Percentiles rank a stretch among this genome's conserved stretches.
Evolutionary conservation across 176 grass and related monocot genomes (phyloP).

Genomic region (Oryza longistaminata): DNA sequence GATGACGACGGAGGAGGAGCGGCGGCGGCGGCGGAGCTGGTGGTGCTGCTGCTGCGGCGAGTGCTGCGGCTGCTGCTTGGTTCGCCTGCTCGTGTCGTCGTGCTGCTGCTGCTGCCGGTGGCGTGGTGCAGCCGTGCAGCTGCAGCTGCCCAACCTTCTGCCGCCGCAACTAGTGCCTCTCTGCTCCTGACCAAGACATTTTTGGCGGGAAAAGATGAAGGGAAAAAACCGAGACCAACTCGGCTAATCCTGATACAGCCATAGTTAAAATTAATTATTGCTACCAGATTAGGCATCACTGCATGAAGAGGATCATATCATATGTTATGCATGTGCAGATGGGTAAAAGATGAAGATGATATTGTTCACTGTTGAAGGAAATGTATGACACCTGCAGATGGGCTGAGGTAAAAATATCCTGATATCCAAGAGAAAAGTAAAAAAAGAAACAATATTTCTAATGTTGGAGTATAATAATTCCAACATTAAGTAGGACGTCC

Average conservation of each 20-base stretch:
- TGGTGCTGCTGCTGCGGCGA: conserved; percentile 39
- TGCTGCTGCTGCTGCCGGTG: conserved; percentile 27
- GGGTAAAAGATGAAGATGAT: background rate
- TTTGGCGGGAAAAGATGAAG: background rate
- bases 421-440: no score
- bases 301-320: background rate
- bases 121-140: background rate
- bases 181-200: conserved; percentile 26
- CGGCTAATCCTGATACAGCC: background rate
- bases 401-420: background rate
- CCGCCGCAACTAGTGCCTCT: conserved; percentile 26
- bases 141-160: conserved; percentile 12
- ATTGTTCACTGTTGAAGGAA: conserved; percentile 35
- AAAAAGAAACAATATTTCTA: no score
- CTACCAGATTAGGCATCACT: conserved; percentile 16
- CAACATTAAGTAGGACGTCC: no score
- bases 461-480: no score
- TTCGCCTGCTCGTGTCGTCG: conserved; percentile 39
- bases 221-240: background rate
- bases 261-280: background rate
- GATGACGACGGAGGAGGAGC: conserved; percentile 54
- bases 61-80: conserved; percentile 49
- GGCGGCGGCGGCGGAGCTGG: conserved; percentile 24
- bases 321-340: background rate
- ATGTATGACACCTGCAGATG: background rate